These are phyloP conservation scores for Pestalotiopsis sp. DNA, from an alignment of 2,329 filamentous ascomycete species.

Conservation along the genomic window DNA sequence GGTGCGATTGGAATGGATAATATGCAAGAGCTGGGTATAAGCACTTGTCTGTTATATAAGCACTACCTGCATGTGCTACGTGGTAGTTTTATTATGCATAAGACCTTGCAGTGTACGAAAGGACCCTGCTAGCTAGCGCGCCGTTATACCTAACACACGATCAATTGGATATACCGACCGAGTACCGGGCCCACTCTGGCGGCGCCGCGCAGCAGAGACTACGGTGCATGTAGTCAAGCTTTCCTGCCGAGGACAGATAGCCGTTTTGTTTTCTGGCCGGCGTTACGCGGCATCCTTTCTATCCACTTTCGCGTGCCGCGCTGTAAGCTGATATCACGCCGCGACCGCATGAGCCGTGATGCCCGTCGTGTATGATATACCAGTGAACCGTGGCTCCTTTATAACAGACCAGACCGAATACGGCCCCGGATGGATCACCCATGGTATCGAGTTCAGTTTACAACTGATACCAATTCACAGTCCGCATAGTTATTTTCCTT, in stretches of 20 bases:
- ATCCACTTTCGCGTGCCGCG: not conserved
- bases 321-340: not conserved
- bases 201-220: not conserved
- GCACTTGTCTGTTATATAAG: not conserved
- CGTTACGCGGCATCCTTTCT: not conserved
- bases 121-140: not conserved
- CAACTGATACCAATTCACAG: not conserved
- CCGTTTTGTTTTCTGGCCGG: not conserved
- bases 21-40: not conserved
- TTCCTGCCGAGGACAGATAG: not conserved
- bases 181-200: not conserved
- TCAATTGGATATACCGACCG: not conserved
- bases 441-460: not conserved
- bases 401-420: not conserved
- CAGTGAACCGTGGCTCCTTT: not conserved
- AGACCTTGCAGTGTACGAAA: not conserved
- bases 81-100: not conserved
- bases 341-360: not conserved
- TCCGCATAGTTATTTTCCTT: too few species aligned
- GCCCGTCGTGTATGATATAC: not conserved
- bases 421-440: not conserved
- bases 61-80: not conserved
- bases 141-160: not conserved
- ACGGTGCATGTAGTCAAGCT: not conserved
- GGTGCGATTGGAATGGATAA: too few species aligned